Percentiles rank a stretch among this genome's conserved stretches.
Conservation (phyloP, 75 land plant species). For the Cryptomeria japonica region DNA sequence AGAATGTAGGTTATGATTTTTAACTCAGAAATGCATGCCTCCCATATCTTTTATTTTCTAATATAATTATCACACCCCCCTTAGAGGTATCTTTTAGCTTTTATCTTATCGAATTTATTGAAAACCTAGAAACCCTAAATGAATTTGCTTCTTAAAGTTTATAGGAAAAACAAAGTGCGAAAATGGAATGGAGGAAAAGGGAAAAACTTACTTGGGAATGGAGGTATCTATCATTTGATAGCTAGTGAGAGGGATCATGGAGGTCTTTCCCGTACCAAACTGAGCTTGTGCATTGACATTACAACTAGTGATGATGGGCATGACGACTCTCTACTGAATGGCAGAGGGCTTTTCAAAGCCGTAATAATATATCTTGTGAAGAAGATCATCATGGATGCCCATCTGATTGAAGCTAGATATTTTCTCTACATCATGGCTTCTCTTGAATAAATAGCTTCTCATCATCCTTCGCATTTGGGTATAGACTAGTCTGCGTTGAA, state of each 20-base stretch:
- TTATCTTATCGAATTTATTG: background rate
- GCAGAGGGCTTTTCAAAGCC: conserved; percentile 98
- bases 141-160: too few relatives aligned
- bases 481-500: too few relatives aligned
- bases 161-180: background rate
- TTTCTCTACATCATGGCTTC: conserved; percentile 78
- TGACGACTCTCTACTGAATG: conserved; percentile 89
- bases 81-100: background rate
- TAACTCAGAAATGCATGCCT: too few relatives aligned
- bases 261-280: conserved; percentile 96
- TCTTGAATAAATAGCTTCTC: conserved; percentile 76
- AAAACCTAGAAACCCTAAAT: background rate
- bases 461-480: conserved; percentile 42
- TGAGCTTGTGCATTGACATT: conserved; percentile 98
- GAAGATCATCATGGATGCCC: conserved; percentile 84
- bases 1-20: too few relatives aligned
- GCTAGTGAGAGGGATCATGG: conserved; percentile 93
- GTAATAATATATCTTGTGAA: conserved; percentile 83
- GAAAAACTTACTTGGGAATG: conserved; percentile 64
- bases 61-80: too few relatives aligned
- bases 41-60: too few relatives aligned
- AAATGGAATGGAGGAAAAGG: conserved; percentile 5
- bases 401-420: conserved; percentile 79
- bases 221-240: conserved; percentile 84
- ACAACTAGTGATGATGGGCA: conserved; percentile 79